A percentile compares a stretch with the other conserved stretches of the same genome.
Conservation (phyloP, 2,329 filamentous ascomycete species). For the Claviceps quebecensis region DNA sequence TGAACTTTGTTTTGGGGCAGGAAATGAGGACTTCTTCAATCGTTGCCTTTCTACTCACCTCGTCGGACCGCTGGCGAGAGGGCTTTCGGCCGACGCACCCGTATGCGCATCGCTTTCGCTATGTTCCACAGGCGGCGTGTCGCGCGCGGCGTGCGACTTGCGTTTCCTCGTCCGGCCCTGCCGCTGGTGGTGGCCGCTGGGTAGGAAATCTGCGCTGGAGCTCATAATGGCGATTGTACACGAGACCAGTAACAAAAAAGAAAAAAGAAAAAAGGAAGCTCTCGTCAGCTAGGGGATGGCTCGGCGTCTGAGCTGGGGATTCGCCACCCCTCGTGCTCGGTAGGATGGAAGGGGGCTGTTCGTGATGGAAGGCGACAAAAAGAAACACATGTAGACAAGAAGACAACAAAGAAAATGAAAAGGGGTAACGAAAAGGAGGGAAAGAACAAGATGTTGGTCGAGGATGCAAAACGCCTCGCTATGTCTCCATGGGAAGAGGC, state of each 20-base stretch:
- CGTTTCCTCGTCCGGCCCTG: slow-evolving; percentile 36
- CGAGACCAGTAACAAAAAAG: neutral
- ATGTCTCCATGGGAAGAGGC: too few species aligned
- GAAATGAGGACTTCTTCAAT: neutral
- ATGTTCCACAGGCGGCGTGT: slow-evolving; percentile 23
- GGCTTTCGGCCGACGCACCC: slow-evolving; percentile 16
- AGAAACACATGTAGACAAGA: neutral
- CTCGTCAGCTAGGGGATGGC: neutral
- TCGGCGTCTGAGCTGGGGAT: too few species aligned
- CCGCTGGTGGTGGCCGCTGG: slow-evolving; percentile 19
- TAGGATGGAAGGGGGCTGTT: neutral
- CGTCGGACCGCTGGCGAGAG: slow-evolving; percentile 27
- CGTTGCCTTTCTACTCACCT: slow-evolving; percentile 22
- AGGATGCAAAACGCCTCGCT: neutral
- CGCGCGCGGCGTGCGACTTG: slow-evolving; percentile 33
- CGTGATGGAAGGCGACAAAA: neutral
- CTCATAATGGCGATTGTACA: slow-evolving; percentile 10
- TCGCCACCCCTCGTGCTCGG: too few species aligned
- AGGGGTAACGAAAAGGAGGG: too few species aligned
- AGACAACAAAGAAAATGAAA: neutral
- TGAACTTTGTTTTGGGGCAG: neutral
- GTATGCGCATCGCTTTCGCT: slow-evolving; percentile 22
- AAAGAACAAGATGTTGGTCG: neutral
- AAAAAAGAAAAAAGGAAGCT: neutral
- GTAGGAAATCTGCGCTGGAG: slow-evolving; percentile 15